Evolutionary conservation across 1,284 basidiomycete species (phyloP).

Genomic region (Termitomyces sp.): DNA sequence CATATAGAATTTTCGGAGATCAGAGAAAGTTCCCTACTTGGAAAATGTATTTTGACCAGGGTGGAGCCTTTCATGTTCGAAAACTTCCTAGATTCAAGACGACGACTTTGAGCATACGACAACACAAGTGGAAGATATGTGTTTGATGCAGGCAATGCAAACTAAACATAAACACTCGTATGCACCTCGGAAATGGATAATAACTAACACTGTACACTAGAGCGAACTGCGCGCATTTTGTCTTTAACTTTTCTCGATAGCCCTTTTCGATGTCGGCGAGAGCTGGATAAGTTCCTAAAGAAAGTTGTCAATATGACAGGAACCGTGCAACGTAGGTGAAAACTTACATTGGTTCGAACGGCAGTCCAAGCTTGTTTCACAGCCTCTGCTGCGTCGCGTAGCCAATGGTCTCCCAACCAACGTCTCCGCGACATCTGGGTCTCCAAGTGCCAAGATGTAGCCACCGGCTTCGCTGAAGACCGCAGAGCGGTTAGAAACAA

Average conservation of each 20-base stretch:
- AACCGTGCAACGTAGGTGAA: no score
- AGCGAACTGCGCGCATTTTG: conserved; percentile 7
- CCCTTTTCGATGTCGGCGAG: conserved; percentile 29
- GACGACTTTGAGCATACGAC: no score
- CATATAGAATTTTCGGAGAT: no score
- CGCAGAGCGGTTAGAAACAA: conserved; percentile 89
- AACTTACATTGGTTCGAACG: conserved; percentile 82
- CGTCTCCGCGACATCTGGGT: conserved; percentile 89
- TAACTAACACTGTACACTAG: conserved; percentile 7
- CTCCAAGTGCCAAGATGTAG: conserved; percentile 78
- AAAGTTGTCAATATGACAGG: neutral
- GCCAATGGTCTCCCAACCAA: conserved; percentile 69
- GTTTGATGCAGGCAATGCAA: neutral
- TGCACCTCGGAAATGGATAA: neutral
- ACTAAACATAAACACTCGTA: no score
- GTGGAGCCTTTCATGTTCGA: no score
- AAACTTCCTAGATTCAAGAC: no score
- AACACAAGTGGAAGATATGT: neutral
- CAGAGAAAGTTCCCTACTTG: no score
- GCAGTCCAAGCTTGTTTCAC: conserved; percentile 78
- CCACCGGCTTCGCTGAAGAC: conserved; percentile 78
- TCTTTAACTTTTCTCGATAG: conserved; percentile 13
- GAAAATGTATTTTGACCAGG: no score
- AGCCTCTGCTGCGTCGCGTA: conserved; percentile 80
- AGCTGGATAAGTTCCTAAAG: conserved; percentile 28